A percentile compares a stretch with the other conserved stretches of the same genome.
Conservation (phyloP, 768 basidiomycete genomes). For the Obba rivulosa region DNA sequence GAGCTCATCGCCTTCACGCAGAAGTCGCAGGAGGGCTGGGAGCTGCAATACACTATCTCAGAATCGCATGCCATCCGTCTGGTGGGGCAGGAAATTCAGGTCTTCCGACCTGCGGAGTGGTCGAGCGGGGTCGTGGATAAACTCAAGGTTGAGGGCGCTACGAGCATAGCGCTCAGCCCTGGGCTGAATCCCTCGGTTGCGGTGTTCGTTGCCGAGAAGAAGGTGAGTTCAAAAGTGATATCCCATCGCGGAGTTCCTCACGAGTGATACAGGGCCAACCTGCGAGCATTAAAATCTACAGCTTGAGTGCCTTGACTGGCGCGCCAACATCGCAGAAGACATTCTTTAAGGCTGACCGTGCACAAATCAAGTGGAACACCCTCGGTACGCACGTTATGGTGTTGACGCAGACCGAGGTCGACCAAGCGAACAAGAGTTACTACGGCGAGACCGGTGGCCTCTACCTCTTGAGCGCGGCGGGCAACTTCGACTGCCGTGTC, state of each 20-base stretch:
- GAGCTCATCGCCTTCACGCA: conserved; percentile 86
- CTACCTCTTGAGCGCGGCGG: conserved; percentile 87
- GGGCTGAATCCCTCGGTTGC: conserved; percentile 87
- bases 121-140: conserved; percentile 75
- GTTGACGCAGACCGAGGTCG: conserved; percentile 93
- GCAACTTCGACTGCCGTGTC: conserved; percentile 91
- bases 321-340: conserved; percentile 83
- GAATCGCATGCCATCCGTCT: conserved; percentile 83
- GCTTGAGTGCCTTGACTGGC: conserved; percentile 53
- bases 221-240: conserved; percentile 39
- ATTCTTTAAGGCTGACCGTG: conserved; percentile 94
- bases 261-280: conserved; percentile 79
- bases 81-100: conserved; percentile 77
- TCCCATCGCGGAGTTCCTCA: not conserved
- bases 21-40: conserved; percentile 90
- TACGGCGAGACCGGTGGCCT: conserved; percentile 92
- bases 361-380: conserved; percentile 93
- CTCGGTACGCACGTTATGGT: conserved; percentile 90
- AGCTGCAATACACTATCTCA: conserved; percentile 85
- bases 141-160: conserved; percentile 79
- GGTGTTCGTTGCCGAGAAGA: conserved; percentile 91
- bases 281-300: conserved; percentile 81
- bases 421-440: conserved; percentile 95
- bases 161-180: conserved; percentile 70
- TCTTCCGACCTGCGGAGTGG: conserved; percentile 80